Evolutionary conservation across 225 moss, liverwort and hornwort species (phyloP).

Genomic region (Pleurozium schreberi): DNA sequence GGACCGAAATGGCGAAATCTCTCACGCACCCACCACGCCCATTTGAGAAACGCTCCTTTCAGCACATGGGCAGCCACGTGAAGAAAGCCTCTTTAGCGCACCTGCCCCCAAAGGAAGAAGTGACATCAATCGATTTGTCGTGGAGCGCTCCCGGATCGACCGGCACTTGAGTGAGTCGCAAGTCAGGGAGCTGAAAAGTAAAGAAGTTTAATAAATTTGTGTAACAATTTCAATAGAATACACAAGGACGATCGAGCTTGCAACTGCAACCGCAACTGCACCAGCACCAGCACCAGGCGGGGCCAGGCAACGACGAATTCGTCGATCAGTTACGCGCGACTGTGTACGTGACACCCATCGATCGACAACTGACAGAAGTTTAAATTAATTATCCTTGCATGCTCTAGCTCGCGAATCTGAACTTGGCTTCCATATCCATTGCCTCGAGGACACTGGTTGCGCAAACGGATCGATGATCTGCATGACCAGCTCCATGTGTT

Average conservation of each 20-base stretch:
- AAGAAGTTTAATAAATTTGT: neutral
- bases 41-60: neutral
- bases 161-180: neutral
- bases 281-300: too few relatives aligned
- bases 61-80: conserved; percentile 11
- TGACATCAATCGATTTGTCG: neutral
- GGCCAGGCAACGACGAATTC: neutral
- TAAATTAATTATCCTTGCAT: too few relatives aligned
- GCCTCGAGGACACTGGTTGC: too few relatives aligned
- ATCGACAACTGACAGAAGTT: too few relatives aligned
- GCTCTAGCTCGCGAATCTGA: too few relatives aligned
- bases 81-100: neutral
- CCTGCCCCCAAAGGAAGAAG: neutral
- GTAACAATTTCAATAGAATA: neutral
- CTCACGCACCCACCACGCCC: neutral
- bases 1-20: neutral
- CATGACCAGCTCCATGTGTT: too few relatives aligned
- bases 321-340: too few relatives aligned
- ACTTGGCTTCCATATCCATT: too few relatives aligned
- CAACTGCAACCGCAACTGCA: too few relatives aligned
- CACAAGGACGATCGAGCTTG: neutral
- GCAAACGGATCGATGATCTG: too few relatives aligned
- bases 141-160: neutral
- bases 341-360: too few relatives aligned
- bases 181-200: neutral